Evolutionary conservation across 495 filamentous ascomycete genomes (phyloP), one percentile per base, ranked within the genome.

Genomic region (Xylaria flabelliformis): DNA sequence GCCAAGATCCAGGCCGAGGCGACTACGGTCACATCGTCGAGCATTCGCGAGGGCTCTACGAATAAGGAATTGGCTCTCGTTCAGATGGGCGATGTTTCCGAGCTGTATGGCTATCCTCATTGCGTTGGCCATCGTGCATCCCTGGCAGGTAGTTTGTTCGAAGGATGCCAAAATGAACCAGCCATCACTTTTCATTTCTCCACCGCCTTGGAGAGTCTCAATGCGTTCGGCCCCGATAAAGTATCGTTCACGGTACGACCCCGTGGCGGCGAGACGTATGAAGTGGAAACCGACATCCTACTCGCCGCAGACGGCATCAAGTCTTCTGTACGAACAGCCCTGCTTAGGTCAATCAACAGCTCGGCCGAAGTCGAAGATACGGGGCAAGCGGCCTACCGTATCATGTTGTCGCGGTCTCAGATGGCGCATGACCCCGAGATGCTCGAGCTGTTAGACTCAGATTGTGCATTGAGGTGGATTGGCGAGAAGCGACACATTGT

Each of bases 381-480:
- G 42, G 85, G 91, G 41, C 90, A 95, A 77, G 92, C 92, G 19
- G 93, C 92, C n/a, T 95, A 94, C 85, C 88, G 92, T 17, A 94
- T 96, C 83, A 92, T 95, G 90, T 88, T 95, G 70, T 86, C 84
- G 66, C 88, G 90, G 19, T 84, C 87, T 55, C 86, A 93, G 73
- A 89, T 93, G 87, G 81, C 84, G 69, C 76, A 85, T 63, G 90
- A 94, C 79, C 86, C 89, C 0, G 90, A 92, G 74, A 87, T 94
- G 19, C 81, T 91, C 32, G 88, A 83, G 36, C 86, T 95, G 7
- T 82, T 95, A 15, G 87, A 92, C 70, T 82, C 84, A 72, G 89
- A 91, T 72, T 83, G 81, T n/a, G 92, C 92, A 13, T 90, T 90
- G 9, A 88, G 92, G 44, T 95, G 92, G 92, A 92, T 95, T 69